Base-by-base conservation (phyloP, 352 stramenopile species). In the Paralagenidium karlingii region DNA sequence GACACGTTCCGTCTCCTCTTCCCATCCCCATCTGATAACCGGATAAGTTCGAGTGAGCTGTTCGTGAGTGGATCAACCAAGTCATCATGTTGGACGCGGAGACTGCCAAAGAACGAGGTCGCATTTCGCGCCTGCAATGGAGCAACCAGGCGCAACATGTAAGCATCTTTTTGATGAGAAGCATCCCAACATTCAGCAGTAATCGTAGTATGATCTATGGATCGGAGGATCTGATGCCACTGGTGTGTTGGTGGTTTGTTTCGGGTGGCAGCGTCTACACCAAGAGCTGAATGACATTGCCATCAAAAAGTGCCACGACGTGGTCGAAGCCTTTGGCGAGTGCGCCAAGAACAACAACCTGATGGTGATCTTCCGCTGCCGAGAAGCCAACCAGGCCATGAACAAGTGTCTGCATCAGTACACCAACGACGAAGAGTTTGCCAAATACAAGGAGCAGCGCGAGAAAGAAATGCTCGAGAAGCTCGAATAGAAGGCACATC, bases 131-230 rank as follows among this genome's bases (percentile, higher is more conserved):
- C 24, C 62, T 89, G 51, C 73, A 66, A 26, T 85, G 75, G 75
- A 86, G 71, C 48, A 89, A 86, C 54, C 75, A 86, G 48, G 75
- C 75, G 3, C 71, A 86, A 45, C 71, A 89, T 33, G 69, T 86
- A 40, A 38, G 64, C 11, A 16, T 49, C 20, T 26, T 67, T n/a
- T 15, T 27, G 8, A 11, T 2, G 15, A 32, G 11, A 32, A 11
- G 28, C 28, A 32, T 32, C 15, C 11, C 11, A 11, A 32, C 15
- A 13, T 13, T 32, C 28, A 13, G 11, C 28, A 15, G 28, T 13
- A 15, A 5, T 33, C 25, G 7, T 33, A 8, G 16, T 9, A 34
- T 41, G 43, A 8, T 26, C 34, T 31, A 8, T 39, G 7, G 37
- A 8, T 27, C 7, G 5, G 32, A 30, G 28, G 0, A 16, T n/a